Percentiles rank a stretch among this genome's conserved stretches.
Evolutionary conservation across 2,329 filamentous ascomycete species (phyloP).

Genomic region (Pseudogymnoascus sp.): DNA sequence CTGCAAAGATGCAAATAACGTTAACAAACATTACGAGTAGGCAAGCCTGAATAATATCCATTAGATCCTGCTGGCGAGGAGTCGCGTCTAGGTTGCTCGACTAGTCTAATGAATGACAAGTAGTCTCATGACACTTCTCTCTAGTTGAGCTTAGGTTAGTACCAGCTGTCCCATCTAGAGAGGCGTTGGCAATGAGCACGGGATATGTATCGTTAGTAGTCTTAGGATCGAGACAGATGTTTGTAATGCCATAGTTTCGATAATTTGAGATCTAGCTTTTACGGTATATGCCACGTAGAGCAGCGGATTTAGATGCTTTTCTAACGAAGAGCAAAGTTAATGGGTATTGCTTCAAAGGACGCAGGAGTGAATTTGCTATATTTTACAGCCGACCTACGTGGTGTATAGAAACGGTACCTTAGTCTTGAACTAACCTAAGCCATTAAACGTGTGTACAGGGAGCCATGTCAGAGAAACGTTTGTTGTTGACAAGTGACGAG

Average conservation of each 20-base stretch:
- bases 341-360: constrained; percentile 14
- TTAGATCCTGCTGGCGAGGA: constrained; percentile 10
- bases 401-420: constrained; percentile 2
- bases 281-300: constrained; percentile 14
- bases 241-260: constrained; percentile 16
- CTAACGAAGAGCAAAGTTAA: constrained; percentile 15
- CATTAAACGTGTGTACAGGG: background rate
- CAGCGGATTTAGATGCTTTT: constrained; percentile 12
- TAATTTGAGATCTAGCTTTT: constrained; percentile 12
- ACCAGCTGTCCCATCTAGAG: constrained; percentile 8
- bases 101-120: constrained; percentile 12
- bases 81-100: background rate
- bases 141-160: constrained; percentile 8
- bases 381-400: constrained; percentile 14
- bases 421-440: background rate
- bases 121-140: constrained; percentile 14
- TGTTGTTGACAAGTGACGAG: background rate
- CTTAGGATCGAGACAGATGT: constrained; percentile 14
- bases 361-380: constrained; percentile 14
- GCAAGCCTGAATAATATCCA: constrained; percentile 13
- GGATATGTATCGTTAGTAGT: constrained; percentile 14
- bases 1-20: constrained; percentile 22
- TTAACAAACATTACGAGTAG: constrained; percentile 21
- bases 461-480: background rate
- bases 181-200: constrained; percentile 16